Evolutionary conservation across 306 rosid genomes (phyloP), one percentile per base, ranked within the genome.

Genomic region (Cucurbita ficifolia): DNA sequence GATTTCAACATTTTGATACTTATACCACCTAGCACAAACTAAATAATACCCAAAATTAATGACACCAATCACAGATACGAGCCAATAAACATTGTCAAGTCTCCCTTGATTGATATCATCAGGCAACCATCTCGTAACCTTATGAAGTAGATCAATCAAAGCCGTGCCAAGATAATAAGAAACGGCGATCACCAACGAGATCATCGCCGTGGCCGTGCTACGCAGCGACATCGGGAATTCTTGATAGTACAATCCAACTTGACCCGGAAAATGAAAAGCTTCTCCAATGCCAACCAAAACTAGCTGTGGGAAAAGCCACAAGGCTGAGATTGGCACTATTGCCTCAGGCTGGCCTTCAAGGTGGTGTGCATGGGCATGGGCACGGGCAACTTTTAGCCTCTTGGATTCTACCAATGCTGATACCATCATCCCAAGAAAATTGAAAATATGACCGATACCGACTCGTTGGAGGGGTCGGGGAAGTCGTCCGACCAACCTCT

Each of bases 211-310:
- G 7, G 92, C 83, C 9, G 92, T 87, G 72, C 79, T 88, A 49
- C 59, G 13, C 2, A 88, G 54, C 13, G 96, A 79, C 18, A 35
- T 22, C 0, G 89, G 90, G 70, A 90, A 86, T 56, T 90, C 85
- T 61, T 90, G 92, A 53, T 85, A 91, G 46, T 84, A 91, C 35
- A 91, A 77, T 42, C 86, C 75, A 74, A 85, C 89, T 72, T 87
- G 96, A 33, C 80, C 90, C 1, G 88, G 96, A 67, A 85, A 84
- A 72, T 87, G 92, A 74, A 91, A 88, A 4, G 92, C 87, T 79
- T 85, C 95, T 57, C 95, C 95, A 14, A 85, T 24, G 0, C 96
- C 90, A 59, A 80, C 84, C 55, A 87, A 35, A 61, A 63, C 82
- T 54, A 86, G 42, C 12, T 88, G 92, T 53, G 89, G 92, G 67